Conservation (phyloP, 192 early-diverging fungal species). For the Kappamyces sp. region DNA sequence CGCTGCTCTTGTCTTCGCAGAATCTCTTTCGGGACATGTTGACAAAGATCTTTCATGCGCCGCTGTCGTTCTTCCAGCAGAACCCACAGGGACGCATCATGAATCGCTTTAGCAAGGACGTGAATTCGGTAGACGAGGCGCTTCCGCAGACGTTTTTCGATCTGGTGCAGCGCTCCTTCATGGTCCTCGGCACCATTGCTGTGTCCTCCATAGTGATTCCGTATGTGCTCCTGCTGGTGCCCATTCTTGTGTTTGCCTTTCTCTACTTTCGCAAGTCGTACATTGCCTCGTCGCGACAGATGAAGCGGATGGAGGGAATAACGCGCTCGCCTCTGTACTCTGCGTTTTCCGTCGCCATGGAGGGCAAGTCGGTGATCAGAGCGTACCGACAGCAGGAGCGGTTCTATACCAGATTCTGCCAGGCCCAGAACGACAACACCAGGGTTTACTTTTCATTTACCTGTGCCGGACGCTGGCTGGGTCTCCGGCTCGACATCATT, state of each 20-base stretch:
- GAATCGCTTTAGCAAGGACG: conserved; percentile 49
- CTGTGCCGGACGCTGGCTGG: conserved; percentile 42
- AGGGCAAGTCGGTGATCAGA: conserved; percentile 64
- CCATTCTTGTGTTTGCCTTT: conserved; percentile 40
- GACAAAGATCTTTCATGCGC: conserved; percentile 32
- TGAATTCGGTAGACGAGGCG: conserved; percentile 57
- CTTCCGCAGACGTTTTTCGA: conserved; percentile 49
- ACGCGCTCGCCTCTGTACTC: conserved; percentile 62
- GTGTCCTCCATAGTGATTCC: conserved; percentile 59
- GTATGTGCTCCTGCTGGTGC: conserved; percentile 49
- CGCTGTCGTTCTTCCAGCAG: conserved; percentile 54
- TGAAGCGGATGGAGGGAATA: conserved; percentile 64
- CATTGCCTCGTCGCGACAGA: conserved; percentile 51
- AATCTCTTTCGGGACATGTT: conserved; percentile 39
- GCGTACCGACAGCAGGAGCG: conserved; percentile 51
- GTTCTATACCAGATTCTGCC: conserved; percentile 50
- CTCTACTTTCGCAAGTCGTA: conserved; percentile 45
- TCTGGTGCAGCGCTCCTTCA: conserved; percentile 54
- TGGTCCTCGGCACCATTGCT: conserved; percentile 58
- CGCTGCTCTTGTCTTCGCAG: conserved; percentile 32
- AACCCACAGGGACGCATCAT: conserved; percentile 61
- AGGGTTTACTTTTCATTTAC: conserved; percentile 49
- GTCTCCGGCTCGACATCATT: conserved; percentile 47
- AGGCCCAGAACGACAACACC: conserved; percentile 54
- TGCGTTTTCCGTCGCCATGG: conserved; percentile 56